These are phyloP conservation scores for Monilinia laxa DNA, from an alignment of 2,329 filamentous ascomycete genomes.

Conservation along the genomic window DNA sequence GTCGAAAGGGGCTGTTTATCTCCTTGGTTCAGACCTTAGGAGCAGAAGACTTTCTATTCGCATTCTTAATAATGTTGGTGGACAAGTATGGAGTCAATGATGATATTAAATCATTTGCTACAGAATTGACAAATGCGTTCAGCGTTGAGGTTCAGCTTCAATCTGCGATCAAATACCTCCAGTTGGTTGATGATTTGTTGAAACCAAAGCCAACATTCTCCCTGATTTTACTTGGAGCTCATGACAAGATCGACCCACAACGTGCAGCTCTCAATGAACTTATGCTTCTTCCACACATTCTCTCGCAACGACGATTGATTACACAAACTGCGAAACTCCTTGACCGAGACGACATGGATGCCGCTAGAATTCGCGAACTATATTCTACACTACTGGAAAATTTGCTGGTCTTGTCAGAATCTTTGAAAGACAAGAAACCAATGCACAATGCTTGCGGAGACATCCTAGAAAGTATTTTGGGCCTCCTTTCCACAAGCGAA, in stretches of 20 bases:
- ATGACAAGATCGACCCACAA: slow-evolving; percentile 49
- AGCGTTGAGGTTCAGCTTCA: slow-evolving; percentile 73
- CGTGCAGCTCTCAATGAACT: slow-evolving; percentile 56
- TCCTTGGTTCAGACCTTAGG: slow-evolving; percentile 84
- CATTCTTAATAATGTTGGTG: slow-evolving; percentile 83
- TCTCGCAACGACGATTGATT: slow-evolving; percentile 58
- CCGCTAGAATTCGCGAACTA: slow-evolving; percentile 64
- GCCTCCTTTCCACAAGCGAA: slow-evolving; percentile 80
- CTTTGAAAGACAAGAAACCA: slow-evolving; percentile 55
- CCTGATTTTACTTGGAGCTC: slow-evolving; percentile 65
- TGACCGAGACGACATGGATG: slow-evolving; percentile 63
- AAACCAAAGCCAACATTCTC: slow-evolving; percentile 73
- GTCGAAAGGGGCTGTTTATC: slow-evolving; percentile 78
- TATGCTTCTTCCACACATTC: slow-evolving; percentile 55
- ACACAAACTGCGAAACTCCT: slow-evolving; percentile 56
- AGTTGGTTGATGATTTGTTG: slow-evolving; percentile 72
- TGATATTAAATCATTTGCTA: slow-evolving; percentile 70
- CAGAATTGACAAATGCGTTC: slow-evolving; percentile 71
- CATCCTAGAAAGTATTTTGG: slow-evolving; percentile 75
- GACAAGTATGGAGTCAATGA: slow-evolving; percentile 82
- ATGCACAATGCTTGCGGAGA: slow-evolving; percentile 63
- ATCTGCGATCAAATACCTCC: slow-evolving; percentile 74
- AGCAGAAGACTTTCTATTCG: slow-evolving; percentile 82
- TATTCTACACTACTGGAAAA: slow-evolving; percentile 69
- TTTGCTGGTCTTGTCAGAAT: slow-evolving; percentile 64